Evolutionary conservation across 305 asterid species (phyloP).

Genomic region (Fraxinus greggii): DNA sequence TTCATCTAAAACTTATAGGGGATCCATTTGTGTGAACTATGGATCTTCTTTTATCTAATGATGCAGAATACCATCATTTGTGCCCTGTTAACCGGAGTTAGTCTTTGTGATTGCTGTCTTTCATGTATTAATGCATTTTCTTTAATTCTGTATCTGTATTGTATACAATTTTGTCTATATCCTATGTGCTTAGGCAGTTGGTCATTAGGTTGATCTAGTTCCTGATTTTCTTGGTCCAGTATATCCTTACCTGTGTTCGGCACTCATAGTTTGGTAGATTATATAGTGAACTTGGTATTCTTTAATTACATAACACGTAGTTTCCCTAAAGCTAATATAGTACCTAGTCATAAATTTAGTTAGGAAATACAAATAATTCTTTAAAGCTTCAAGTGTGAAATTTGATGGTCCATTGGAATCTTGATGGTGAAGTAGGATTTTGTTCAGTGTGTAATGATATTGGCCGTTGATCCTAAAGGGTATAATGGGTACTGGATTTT

Average conservation of each 20-base stretch:
- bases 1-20: neutral
- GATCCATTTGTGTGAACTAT: neutral
- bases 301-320: neutral
- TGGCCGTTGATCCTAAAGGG: neutral
- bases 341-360: neutral
- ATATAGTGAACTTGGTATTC: neutral
- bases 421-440: neutral
- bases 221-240: neutral
- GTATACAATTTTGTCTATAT: neutral
- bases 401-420: neutral
- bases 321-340: neutral
- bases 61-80: neutral
- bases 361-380: neutral
- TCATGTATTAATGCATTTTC: neutral
- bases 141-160: neutral
- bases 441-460: neutral
- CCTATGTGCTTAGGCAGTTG: neutral
- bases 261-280: neutral
- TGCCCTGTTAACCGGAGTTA: neutral
- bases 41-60: neutral
- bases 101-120: neutral
- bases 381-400: neutral
- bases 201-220: neutral
- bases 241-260: neutral
- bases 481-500: neutral